Conservation (phyloP, 176 grass and related monocot genomes). For the Ensete ventricosum region DNA sequence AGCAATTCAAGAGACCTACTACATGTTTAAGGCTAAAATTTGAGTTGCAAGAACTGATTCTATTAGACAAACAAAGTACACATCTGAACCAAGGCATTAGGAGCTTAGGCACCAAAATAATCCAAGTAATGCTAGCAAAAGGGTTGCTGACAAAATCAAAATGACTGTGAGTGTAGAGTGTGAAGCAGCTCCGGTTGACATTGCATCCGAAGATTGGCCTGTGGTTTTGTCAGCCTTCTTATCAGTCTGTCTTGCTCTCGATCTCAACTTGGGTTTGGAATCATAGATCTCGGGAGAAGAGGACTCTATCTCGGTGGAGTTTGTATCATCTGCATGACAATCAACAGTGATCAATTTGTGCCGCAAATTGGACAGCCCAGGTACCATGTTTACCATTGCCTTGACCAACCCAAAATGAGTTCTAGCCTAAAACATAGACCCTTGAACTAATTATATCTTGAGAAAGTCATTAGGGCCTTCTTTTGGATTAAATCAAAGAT, state of each 20-base stretch:
- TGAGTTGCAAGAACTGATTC: too few species aligned
- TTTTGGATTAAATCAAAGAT: too few species aligned
- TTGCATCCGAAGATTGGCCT: background rate
- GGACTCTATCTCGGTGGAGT: background rate
- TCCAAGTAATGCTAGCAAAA: background rate
- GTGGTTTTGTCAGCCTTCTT: background rate
- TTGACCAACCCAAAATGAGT: too few species aligned
- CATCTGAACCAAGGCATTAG: background rate
- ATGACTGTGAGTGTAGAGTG: background rate
- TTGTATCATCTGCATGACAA: background rate
- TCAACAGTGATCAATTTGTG: background rate
- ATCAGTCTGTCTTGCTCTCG: background rate
- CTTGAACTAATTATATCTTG: background rate
- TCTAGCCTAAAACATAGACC: background rate
- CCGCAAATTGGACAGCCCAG: too few species aligned
- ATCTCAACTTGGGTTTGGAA: background rate
- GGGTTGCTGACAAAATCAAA: slow-evolving; percentile 1
- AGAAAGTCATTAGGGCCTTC: background rate
- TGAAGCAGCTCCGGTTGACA: slow-evolving; percentile 3
- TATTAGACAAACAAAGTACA: too few species aligned
- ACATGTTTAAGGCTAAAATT: too few species aligned
- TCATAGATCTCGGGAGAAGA: background rate
- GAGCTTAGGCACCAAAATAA: slow-evolving; percentile 6
- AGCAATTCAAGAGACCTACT: too few species aligned
- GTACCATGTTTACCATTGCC: too few species aligned